Conservation (phyloP, 495 filamentous ascomycete genomes). For the Podospora comata region DNA sequence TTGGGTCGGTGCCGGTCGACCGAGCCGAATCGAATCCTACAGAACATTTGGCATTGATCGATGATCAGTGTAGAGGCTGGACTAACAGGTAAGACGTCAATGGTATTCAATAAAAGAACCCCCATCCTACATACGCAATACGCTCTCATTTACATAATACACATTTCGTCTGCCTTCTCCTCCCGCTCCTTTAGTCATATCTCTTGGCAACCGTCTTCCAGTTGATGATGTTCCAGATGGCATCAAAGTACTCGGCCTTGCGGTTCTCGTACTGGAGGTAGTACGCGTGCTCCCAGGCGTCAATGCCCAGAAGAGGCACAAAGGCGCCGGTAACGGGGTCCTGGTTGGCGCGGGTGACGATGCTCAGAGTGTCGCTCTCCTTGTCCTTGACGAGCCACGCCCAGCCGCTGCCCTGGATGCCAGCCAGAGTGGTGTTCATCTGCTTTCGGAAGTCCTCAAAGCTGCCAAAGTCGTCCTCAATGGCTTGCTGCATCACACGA, state of each 20-base stretch:
- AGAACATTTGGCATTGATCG: not conserved
- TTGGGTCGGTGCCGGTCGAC: not conserved
- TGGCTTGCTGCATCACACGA: constrained; percentile 50
- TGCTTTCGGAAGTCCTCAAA: constrained; percentile 73
- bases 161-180: constrained; percentile 26
- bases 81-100: not conserved
- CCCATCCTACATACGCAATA: constrained; percentile 1
- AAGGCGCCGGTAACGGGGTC: constrained; percentile 79
- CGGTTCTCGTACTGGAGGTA: constrained; percentile 95
- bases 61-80: no score
- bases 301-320: constrained; percentile 76
- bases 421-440: constrained; percentile 79
- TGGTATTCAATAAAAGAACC: not conserved
- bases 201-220: constrained; percentile 91
- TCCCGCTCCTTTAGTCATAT: constrained; percentile 42
- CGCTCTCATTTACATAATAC: not conserved
- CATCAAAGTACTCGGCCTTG: constrained; percentile 96
- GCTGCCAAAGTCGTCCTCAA: constrained; percentile 74
- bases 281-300: constrained; percentile 76
- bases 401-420: constrained; percentile 94
- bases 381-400: constrained; percentile 94
- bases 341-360: constrained; percentile 80
- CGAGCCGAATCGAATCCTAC: not conserved
- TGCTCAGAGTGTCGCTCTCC: constrained; percentile 67
- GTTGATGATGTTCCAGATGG: constrained; percentile 95